Evolutionary conservation across 2,329 filamentous ascomycete species (phyloP), one percentile per base, ranked within the genome.

Genomic region (Cladosporium sphaerospermum): DNA sequence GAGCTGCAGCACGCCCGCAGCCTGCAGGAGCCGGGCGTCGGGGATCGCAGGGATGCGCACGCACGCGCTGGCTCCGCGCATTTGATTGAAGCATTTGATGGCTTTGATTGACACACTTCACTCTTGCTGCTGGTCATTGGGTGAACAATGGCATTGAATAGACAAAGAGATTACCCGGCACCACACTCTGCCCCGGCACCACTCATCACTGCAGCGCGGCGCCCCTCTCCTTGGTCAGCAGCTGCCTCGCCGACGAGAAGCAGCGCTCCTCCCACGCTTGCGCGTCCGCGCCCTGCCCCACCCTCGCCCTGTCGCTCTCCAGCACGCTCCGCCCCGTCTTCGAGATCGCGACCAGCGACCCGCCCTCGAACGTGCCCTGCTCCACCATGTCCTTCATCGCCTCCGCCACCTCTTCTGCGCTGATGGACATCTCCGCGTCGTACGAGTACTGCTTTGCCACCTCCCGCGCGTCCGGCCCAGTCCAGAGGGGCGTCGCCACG

Each of bases 401-500:
- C 50, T 56, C 40, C 9, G 65, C 63, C 3, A 67, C 59, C 11
- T 63, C 58, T 18, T 64, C 61, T 1, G 62, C 44, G 9, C 47
- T 57, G 9, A 66, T 49, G 18, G 52, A 54, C 18, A 56, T 44
- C 5, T 58, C 53, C 16, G 58, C 56, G 5, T 31, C 49, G 51
- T 57, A 62, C 5, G 32, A 32, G 45, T 56, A 61, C 42, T 64
- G 60, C 14, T 45, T 45, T 3, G 54, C n/a, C 13, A 59, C 54
- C 34, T 53, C 45, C 23, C 52, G 57, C 6, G 59, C 59, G 11
- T 45, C 50, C 8, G 55, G 43, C 18, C 56, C 60, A 3, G 59
- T 61, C 65, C 65, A 67, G 2, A 68, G 53, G 2, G 64, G 62
- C 13, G 65, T 66, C 8, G 46, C 34, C 1, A 64, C 64, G 41